Evolutionary conservation across 495 filamentous ascomycete genomes (phyloP), one percentile per base, ranked within the genome.

Genomic region (Penicillium cosmopolitanum): DNA sequence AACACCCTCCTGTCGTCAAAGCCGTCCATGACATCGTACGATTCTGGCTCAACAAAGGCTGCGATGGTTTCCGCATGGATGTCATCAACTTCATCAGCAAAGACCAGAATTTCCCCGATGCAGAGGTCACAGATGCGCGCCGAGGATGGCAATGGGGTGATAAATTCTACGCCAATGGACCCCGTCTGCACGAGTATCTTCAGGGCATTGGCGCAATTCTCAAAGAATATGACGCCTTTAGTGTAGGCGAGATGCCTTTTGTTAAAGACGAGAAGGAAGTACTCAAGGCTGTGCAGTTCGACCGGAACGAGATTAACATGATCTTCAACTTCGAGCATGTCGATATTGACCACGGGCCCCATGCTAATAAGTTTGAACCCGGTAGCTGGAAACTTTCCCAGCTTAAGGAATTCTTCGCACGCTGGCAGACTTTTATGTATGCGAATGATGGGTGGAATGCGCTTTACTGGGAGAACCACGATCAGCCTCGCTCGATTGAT

Each of bases 381-480:
- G 77, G 77, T 1, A 73, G 68, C 16, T 88, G 79, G 77, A 79
- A 82, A 46, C 77, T 89, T 16, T 73, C 80, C 0, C 72, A 83
- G 35, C 63, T 92, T 13, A 88, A 88, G 60, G 57, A 70, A 7
- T 81, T 85, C 44, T 79, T 91, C 33, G 73, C 78, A 33, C 84
- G 79, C 34, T 89, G 86, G 86, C 87, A 91, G 68, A 81, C 63
- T 1, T 85, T 87, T 64, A 90, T 92, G 76, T 81, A 86, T 63
- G 75, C 78, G n/a, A 86, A 83, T 42, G 84, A 85, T 59, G 88
- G 83, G 19, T 92, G 89, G 89, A 90, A 87, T 51, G 84, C 88
- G 0, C 74, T 86, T 9, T 91, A 86, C 74, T 84, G 83, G 67
- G 89, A 92, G 66, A 92, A 90, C 59, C 89, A 92, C 65, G 89